These are phyloP conservation scores for Colletotrichum australisinense DNA, from an alignment of 2,329 filamentous ascomycete genomes.

Conservation along the genomic window DNA sequence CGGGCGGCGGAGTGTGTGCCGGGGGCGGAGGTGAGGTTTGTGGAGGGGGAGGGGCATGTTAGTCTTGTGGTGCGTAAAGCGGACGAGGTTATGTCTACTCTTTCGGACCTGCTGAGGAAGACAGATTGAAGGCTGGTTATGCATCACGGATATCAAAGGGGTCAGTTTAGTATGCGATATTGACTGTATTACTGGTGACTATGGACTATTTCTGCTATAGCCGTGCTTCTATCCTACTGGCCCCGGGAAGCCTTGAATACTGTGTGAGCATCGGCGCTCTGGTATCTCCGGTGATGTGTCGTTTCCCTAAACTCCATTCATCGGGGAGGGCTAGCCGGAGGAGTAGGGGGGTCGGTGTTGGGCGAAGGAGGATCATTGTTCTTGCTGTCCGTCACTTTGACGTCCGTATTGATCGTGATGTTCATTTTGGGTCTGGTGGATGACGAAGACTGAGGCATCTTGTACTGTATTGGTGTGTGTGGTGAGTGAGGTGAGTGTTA, in stretches of 20 bases:
- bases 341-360: constrained; percentile 6
- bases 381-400: background rate
- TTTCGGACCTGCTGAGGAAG: background rate
- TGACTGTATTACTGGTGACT: background rate
- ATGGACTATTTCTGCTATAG: background rate
- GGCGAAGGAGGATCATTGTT: constrained; percentile 12
- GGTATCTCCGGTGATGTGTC: background rate
- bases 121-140: background rate
- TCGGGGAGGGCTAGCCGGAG: background rate
- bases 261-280: background rate
- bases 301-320: background rate
- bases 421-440: no score
- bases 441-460: background rate
- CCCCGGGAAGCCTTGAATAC: no score
- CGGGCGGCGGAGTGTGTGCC: background rate
- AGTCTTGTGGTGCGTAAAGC: background rate
- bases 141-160: no score
- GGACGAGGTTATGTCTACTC: background rate
- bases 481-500: background rate
- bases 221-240: background rate
- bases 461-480: background rate
- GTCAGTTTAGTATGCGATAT: background rate
- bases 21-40: background rate
- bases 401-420: background rate
- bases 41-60: background rate